Evolutionary conservation across 192 early-diverging fungal genomes (phyloP), one percentile per base, ranked within the genome.

Genomic region (Linnemannia elongata): DNA sequence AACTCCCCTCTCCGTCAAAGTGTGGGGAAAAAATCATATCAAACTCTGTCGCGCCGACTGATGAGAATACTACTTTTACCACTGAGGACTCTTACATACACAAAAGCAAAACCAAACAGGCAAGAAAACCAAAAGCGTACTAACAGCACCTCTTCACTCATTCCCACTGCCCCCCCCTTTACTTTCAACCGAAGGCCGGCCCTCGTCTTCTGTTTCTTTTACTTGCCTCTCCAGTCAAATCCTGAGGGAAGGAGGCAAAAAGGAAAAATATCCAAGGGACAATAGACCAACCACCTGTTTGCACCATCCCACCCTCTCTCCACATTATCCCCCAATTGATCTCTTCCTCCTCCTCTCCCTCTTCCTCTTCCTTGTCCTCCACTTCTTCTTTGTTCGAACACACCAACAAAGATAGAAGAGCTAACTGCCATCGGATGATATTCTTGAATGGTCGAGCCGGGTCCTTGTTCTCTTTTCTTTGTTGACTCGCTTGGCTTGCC

Each of bases 1-100:
- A 66, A 66, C 60, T 22, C 39, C 20, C 12, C 38, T 41, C 20
- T 6, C 41, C 5, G 24, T 24, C 71, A 42, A n/a, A 63, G 75
- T 77, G 75, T 77, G 75, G 75, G 75, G 75, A 63, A 77, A 77
- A 60, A 77, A 74, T 74, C 74, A 75, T 57, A 75, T 3, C 30
- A 33, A 55, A n/a, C n/a, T 17, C 15, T 52, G 20, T 52, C 49
- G 49, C 49, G 49, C 49, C 18, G 0, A 22, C 20, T 52, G 49
- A 52, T 52, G 49, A 52, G 49, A 52, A 20, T 52, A 52, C 49
- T 20, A 52, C 49, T 2, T n/a, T n/a, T n/a, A n/a, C n/a, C n/a
- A 44, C 42, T 44, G n/a, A n/a, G n/a, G 42, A 9, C 42, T 44
- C 42, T 6, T 44, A 44, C 5, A 6, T 9, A 44, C 8, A 6